Evolutionary conservation across 2,329 filamentous ascomycete species (phyloP), one percentile per base, ranked within the genome.

Genomic region (Pyrenochaeta sp.): DNA sequence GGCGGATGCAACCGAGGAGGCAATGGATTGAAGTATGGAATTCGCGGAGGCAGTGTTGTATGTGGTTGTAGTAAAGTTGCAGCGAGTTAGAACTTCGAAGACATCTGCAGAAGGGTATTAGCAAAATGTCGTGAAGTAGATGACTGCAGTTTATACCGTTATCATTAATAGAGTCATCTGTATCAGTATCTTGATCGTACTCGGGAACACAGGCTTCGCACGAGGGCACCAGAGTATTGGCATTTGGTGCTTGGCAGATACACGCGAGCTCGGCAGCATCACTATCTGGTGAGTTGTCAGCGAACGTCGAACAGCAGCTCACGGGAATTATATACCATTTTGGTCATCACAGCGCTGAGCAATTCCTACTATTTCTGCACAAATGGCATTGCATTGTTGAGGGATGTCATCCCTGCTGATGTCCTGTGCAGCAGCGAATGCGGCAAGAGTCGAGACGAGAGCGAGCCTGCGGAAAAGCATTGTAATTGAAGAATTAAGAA

Each of bases 141-240:
- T 14, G 10, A 26, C 21, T 35, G 24, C 11, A 23, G 20, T 35
- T 55, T 30, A 60, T 60, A 38, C 66, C 56, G 26, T 54, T 47
- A 8, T n/a, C 19, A 13, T 37, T 24, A 20, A n/a, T n/a, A n/a
- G n/a, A n/a, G n/a, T 39, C 28, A 29, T 51, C 44, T 20, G 51
- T 39, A 21, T 51, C 46, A 18, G 36, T 32, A 21, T 53, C 59
- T 22, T 38, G 47, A 32, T 64, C 59, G 53, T 47, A 64, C 29
- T 60, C 43, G 4, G 52, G 36, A 23, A 70, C 57, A 40, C 65
- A 70, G 13, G 65, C 60, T 13, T 63, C 65, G 44, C 65, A 70
- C 10, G 51, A 27, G 1, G 67, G 65, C 11, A 69, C 27, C 7
- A 63, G 36, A 13, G 44, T 53, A 47, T 39, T 54, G 11, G 61